A percentile compares a stretch with the other conserved stretches of the same genome.
Evolutionary conservation across 768 basidiomycete genomes (phyloP).

Genomic region (Lactarius psammicola): DNA sequence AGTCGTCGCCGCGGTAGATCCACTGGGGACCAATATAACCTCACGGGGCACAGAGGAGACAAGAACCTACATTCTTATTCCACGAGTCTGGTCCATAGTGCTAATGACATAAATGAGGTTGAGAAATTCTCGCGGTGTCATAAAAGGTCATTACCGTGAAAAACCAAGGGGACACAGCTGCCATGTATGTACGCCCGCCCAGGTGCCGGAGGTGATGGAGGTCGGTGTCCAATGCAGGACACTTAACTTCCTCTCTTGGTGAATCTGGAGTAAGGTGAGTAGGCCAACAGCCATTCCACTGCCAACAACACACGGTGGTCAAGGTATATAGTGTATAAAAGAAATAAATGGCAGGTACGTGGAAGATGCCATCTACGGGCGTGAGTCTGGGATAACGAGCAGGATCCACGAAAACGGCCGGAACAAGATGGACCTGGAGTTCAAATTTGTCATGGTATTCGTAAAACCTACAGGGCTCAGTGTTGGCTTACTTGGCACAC

Average conservation of each 20-base stretch:
- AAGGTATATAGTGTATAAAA: slow-evolving; percentile 4
- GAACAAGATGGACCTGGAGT: slow-evolving; percentile 36
- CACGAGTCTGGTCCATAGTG: slow-evolving; percentile 70
- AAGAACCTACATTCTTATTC: slow-evolving; percentile 66
- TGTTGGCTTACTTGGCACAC: slow-evolving; percentile 35
- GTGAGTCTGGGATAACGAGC: slow-evolving; percentile 36
- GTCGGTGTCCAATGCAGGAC: slow-evolving; percentile 45
- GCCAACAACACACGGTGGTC: slow-evolving; percentile 18
- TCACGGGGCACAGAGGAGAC: background rate
- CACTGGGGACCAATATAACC: slow-evolving; percentile 41
- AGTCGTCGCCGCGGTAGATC: slow-evolving; percentile 66
- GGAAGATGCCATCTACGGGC: slow-evolving; percentile 44
- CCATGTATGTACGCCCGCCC: slow-evolving; percentile 42
- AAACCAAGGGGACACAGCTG: slow-evolving; percentile 73
- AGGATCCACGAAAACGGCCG: slow-evolving; percentile 35
- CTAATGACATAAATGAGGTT: slow-evolving; percentile 23
- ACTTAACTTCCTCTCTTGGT: slow-evolving; percentile 27
- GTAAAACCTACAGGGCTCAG: background rate
- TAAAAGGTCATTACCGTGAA: slow-evolving; percentile 49
- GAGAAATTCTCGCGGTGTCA: background rate
- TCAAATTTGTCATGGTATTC: background rate
- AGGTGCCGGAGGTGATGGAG: slow-evolving; percentile 52
- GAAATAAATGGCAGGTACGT: slow-evolving; percentile 28
- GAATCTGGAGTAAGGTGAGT: slow-evolving; percentile 46
- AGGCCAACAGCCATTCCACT: slow-evolving; percentile 38